Base-by-base conservation (phyloP, 805 yeast species). In the Jamesozyma gamospora region DNA sequence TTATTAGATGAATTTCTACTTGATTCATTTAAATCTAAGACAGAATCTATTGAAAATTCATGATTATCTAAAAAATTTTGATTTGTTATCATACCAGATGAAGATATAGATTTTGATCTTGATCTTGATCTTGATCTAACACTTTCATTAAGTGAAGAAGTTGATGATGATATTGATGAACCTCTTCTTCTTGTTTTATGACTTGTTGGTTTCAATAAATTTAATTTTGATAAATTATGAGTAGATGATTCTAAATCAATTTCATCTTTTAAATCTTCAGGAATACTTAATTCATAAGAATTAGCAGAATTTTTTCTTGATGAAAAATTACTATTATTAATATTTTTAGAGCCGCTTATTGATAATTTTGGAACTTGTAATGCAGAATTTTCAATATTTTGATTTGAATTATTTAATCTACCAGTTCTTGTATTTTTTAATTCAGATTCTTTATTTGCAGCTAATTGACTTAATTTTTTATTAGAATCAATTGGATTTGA, bases 361-460 rank as follows among this genome's bases (percentile, higher is more conserved):
- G 28, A 27, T 4, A n/a, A 34, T n/a, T 37, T 40, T 3, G 55
- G 54, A n/a, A 44, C 39, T 15, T 45, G 49, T n/a, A 32, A 28
- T n/a, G 45, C 49, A 9, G 45, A 34, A 27, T 13, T 41, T 24
- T 32, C 17, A 19, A 3, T 14, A 15, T 32, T 18, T 19, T 21
- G 5, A 8, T 21, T 5, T 5, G 8, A 8, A n/a, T 11, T 31
- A 21, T 41, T 47, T 11, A 11, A 18, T 14, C 31, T 21, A 18
- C 30, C 37, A 12, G 40, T 48, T 36, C 53, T 41, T 11, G 49
- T 47, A 28, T 42, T 41, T 29, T 47, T 47, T 28, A 47, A 41
- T 41, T 53, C 61, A 28, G 38, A 41, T 37, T 49, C 58, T 34
- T 53, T 57, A 34, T 41, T 42, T 24, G 28, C 37, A 10, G 48